These are phyloP conservation scores for Salix viminalis DNA, from an alignment of 345 rosid genomes.

Conservation along the genomic window DNA sequence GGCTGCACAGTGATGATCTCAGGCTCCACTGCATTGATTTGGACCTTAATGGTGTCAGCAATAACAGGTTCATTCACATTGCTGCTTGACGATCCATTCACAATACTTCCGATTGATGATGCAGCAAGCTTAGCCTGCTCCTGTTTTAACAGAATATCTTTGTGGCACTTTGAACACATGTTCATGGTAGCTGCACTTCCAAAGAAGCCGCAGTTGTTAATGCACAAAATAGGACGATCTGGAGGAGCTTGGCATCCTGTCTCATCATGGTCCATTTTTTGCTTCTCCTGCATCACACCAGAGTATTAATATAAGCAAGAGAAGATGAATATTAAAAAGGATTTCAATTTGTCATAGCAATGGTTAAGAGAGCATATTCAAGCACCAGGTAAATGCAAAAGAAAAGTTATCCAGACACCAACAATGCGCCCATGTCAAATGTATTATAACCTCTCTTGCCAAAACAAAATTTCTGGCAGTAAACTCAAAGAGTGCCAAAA, in stretches of 20 bases:
- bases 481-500: no score
- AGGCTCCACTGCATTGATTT: slow-evolving; percentile 38
- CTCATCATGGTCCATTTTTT: slow-evolving; percentile 82
- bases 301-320: not conserved
- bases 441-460: not conserved
- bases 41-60: slow-evolving; percentile 40
- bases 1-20: slow-evolving; percentile 41
- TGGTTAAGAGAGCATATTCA: not conserved
- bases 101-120: slow-evolving; percentile 54
- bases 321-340: not conserved
- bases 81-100: slow-evolving; percentile 48
- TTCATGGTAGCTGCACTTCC: slow-evolving; percentile 91
- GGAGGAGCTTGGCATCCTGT: slow-evolving; percentile 94
- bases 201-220: slow-evolving; percentile 89
- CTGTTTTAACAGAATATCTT: slow-evolving; percentile 60
- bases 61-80: slow-evolving; percentile 32
- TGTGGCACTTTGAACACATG: slow-evolving; percentile 96
- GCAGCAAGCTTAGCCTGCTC: slow-evolving; percentile 74
- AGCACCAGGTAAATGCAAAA: not conserved
- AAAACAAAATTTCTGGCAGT: not conserved
- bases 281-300: slow-evolving; percentile 32
- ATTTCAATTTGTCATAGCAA: not conserved
- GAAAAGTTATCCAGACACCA: not conserved
- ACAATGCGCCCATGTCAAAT: not conserved
- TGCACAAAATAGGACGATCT: slow-evolving; percentile 70